phyloP scores from a whole-genome alignment of 345 rosid species.

The Cardiospermum halicacabum region DNA sequence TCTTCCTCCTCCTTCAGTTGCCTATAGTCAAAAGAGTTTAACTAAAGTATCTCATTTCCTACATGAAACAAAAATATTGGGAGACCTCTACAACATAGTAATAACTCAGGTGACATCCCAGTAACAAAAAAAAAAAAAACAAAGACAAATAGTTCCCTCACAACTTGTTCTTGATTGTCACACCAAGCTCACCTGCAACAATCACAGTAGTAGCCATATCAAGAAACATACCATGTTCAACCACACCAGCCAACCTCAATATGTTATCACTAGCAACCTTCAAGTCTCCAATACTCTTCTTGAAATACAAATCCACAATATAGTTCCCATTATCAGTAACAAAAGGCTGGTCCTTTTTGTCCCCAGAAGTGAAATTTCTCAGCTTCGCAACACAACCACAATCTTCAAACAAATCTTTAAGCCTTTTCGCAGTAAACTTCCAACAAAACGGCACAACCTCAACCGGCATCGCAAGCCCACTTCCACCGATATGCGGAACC shows the following conservation, averaged over 20 bases:
- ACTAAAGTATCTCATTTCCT: background rate
- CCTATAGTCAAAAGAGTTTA: background rate
- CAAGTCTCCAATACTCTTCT: constrained; percentile 79
- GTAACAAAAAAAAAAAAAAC: background rate
- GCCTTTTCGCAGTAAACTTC: constrained; percentile 57
- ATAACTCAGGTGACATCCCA: background rate
- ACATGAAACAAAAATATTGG: constrained; percentile 3
- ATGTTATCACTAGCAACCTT: constrained; percentile 62
- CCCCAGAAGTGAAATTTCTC: constrained; percentile 24
- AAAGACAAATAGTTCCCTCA: background rate
- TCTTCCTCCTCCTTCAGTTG: constrained; percentile 11
- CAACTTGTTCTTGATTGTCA: constrained; percentile 52
- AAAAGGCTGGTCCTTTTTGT: constrained; percentile 34
- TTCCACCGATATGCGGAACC: constrained; percentile 64
- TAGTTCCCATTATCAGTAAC: constrained; percentile 87
- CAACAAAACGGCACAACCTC: constrained; percentile 87
- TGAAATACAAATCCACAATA: constrained; percentile 65
- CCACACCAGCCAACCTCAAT: constrained; percentile 75
- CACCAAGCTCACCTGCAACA: constrained; percentile 82
- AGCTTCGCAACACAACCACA: constrained; percentile 63
- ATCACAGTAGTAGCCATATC: constrained; percentile 92
- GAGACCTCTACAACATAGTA: background rate
- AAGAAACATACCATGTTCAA: constrained; percentile 94
- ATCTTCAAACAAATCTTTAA: constrained; percentile 42
- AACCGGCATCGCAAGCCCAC: constrained; percentile 75